Evolutionary conservation across 257 asterid species (phyloP), one percentile per base, ranked within the genome.

Genomic region (Knoxia roxburghii): DNA sequence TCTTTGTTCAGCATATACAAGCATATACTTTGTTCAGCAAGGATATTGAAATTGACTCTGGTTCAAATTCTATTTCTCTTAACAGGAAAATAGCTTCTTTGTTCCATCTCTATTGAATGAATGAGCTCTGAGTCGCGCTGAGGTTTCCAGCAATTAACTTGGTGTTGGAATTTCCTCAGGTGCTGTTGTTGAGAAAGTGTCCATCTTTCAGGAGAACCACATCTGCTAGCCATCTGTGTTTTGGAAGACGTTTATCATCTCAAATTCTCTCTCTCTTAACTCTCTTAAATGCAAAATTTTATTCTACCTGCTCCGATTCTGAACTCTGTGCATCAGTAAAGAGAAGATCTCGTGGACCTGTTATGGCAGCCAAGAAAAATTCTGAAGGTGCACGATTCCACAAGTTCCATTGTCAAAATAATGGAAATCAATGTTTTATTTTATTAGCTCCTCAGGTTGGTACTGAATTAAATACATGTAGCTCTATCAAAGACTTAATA

Each of bases 291-390:
- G 75, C 68, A 65, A 67, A 82, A 10, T 78, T 73, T 80, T 81
- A 84, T 77, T 87, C 82, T 72, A 80, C 87, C 43, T 67, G 69
- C 77, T 78, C 86, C 52, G 82, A 69, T 72, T 67, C 73, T 69
- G 89, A 85, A 52, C 73, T 75, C 58, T 18, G 52, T 73, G 73
- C 82, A 46, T 82, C 95, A 27, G 75, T 84, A 20, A 89, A 86
- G 71, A 59, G 86, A 76, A 82, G 93, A 66, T 84, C 86, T 2
- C 86, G 86, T 55, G 87, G 90, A 60, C 96, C 95, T 48, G 82
- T 89, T 66, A 77, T 89, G 93, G 95, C 95, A n/a, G 93, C 82
- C 21, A 89, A 82, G 75, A 84, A 84, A 63, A 82, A 85, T 69
- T 69, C 96, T 56, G 91, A 79, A 92, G 98, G 97, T 92, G 65